Evolutionary conservation across 2,329 filamentous ascomycete genomes (phyloP).

Genomic region (Microsporum audouinii): DNA sequence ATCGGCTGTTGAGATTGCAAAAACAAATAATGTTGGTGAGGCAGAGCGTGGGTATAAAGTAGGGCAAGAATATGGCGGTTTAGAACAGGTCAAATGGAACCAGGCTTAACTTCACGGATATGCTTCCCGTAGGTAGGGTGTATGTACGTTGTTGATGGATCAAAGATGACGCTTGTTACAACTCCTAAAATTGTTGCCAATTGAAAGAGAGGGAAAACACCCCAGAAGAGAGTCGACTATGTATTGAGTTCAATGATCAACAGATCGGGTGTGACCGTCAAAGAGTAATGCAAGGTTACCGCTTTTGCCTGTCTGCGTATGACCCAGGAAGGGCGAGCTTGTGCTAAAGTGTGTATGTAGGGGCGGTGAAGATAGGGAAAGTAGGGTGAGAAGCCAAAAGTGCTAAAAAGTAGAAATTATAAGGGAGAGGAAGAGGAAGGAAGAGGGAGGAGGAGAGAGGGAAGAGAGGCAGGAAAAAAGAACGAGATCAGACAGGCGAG

Average conservation of each 20-base stretch:
- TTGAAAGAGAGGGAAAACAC: neutral
- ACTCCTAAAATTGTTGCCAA: neutral
- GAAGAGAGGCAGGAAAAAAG: neutral
- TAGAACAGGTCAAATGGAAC: slow-evolving; percentile 5
- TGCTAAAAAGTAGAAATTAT: neutral
- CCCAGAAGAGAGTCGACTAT: slow-evolving; percentile 1
- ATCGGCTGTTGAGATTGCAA: neutral
- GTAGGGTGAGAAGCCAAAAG: neutral
- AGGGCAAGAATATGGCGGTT: slow-evolving; percentile 2
- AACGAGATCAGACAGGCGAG: neutral
- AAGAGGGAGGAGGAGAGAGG: neutral
- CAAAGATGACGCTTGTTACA: slow-evolving; percentile 4
- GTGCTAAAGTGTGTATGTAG: neutral
- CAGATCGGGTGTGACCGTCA: slow-evolving; percentile 5
- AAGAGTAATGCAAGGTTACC: neutral
- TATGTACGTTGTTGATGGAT: slow-evolving; percentile 5
- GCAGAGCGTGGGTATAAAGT: slow-evolving; percentile 1
- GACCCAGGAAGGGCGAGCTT: neutral
- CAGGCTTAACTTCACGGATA: slow-evolving; percentile 3
- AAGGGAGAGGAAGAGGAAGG: neutral
- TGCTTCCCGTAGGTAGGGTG: slow-evolving; percentile 3
- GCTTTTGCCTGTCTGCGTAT: neutral
- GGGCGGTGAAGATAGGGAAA: neutral
- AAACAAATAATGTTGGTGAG: neutral
- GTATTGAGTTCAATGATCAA: slow-evolving; percentile 7